Conservation (phyloP, 2,329 filamentous ascomycete species). For the Neospermospora avenae region DNA sequence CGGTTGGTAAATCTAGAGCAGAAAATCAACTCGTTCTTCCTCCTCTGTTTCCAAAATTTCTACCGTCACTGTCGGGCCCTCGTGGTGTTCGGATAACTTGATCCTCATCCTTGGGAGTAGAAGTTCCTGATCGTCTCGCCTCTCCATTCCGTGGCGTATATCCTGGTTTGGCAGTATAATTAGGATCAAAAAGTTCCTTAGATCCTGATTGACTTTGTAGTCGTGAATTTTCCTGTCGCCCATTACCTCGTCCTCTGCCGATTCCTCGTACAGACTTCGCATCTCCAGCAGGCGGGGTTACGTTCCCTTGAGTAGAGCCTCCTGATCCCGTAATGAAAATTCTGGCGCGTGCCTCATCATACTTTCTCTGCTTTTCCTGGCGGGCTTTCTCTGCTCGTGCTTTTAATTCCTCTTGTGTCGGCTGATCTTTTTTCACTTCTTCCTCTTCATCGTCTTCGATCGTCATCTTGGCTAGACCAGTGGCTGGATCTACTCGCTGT, state of each 20-base stretch:
- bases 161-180: slow-evolving; percentile 62
- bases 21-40: slow-evolving; percentile 46
- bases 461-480: slow-evolving; percentile 45
- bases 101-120: slow-evolving; percentile 55
- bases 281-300: slow-evolving; percentile 56
- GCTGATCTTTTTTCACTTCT: slow-evolving; percentile 60
- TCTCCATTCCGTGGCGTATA: slow-evolving; percentile 44
- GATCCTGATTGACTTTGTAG: slow-evolving; percentile 35
- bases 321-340: slow-evolving; percentile 69
- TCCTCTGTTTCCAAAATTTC: slow-evolving; percentile 70
- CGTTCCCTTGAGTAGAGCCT: slow-evolving; percentile 58
- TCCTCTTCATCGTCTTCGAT: slow-evolving; percentile 62
- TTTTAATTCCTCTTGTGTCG: slow-evolving; percentile 73
- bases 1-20: slow-evolving; percentile 67
- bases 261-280: slow-evolving; percentile 49
- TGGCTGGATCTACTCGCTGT: slow-evolving; percentile 53
- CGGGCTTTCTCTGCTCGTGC: slow-evolving; percentile 73
- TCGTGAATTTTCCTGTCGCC: slow-evolving; percentile 37
- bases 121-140: slow-evolving; percentile 40
- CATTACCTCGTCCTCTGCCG: slow-evolving; percentile 41
- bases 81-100: slow-evolving; percentile 70
- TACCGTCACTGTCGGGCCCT: slow-evolving; percentile 73
- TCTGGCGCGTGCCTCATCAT: slow-evolving; percentile 83
- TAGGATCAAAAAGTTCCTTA: slow-evolving; percentile 75
- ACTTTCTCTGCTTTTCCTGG: slow-evolving; percentile 86